Evolutionary conservation across 192 early-diverging fungal genomes (phyloP).

Genomic region (Cladochytrium replicatum): DNA sequence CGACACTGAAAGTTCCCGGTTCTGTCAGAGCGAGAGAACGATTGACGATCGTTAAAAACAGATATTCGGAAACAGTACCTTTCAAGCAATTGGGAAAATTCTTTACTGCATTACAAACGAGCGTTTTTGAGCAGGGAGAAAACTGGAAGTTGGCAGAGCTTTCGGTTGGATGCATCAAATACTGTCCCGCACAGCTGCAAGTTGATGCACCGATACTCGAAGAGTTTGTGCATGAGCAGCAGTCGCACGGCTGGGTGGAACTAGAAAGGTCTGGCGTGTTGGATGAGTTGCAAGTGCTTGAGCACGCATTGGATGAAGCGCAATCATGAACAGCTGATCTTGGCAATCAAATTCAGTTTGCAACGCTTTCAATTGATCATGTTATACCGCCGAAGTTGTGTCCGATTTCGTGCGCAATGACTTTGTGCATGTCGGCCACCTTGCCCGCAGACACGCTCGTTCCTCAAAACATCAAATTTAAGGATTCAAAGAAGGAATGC

Average conservation of each 20-base stretch:
- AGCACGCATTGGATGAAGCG: not conserved
- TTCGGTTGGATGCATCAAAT: not conserved
- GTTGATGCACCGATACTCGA: not conserved
- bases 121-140: not conserved
- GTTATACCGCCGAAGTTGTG: not conserved
- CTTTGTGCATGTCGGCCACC: not conserved
- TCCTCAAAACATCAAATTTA: not conserved
- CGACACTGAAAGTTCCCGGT: not conserved
- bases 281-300: not conserved
- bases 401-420: not conserved
- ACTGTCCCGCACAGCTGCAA: not conserved
- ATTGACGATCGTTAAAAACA: not conserved
- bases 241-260: not conserved
- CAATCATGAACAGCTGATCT: not conserved
- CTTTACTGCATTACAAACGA: not conserved
- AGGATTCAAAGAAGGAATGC: not conserved
- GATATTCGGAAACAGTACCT: not conserved
- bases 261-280: not conserved
- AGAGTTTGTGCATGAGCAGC: not conserved
- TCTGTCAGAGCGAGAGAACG: not conserved
- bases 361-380: not conserved
- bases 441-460: not conserved
- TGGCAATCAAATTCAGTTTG: not conserved
- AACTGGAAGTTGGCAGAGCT: not conserved
- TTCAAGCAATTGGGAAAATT: not conserved